A percentile compares a stretch with the other conserved stretches of the same genome.
These are phyloP conservation scores for Phytophthora podocarpi DNA, from an alignment of 352 stramenopile species.

Conservation along the genomic window DNA sequence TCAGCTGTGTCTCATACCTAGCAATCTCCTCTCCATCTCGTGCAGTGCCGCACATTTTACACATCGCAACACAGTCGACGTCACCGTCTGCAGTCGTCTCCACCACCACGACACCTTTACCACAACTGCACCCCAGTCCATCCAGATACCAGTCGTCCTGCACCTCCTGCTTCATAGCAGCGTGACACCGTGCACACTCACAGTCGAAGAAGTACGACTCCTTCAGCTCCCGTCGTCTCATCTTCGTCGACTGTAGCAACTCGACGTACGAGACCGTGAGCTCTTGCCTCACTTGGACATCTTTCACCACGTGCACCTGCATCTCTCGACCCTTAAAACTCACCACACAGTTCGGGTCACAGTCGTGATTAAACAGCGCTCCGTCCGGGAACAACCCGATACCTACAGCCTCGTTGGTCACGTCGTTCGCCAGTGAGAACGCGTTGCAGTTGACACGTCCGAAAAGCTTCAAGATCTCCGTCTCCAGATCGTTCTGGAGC, in stretches of 20 bases:
- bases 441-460: conserved; percentile 82
- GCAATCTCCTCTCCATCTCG: conserved; percentile 6
- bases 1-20: conserved; percentile 19
- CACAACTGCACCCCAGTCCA: conserved; percentile 31
- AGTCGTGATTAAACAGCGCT: conserved; percentile 81
- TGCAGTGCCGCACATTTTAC: conserved; percentile 27
- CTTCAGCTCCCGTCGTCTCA: conserved; percentile 39
- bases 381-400: conserved; percentile 69
- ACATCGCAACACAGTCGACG: conserved; percentile 5
- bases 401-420: conserved; percentile 50
- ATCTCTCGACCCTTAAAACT: conserved; percentile 59
- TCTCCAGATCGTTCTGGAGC: conserved; percentile 36
- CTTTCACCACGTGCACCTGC: conserved; percentile 50
- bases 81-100: neutral
- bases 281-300: conserved; percentile 52
- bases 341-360: conserved; percentile 73
- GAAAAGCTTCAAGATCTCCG: conserved; percentile 57
- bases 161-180: conserved; percentile 1
- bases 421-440: conserved; percentile 66
- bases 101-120: conserved; percentile 27
- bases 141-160: conserved; percentile 51
- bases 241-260: conserved; percentile 53
- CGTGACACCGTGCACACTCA: conserved; percentile 40
- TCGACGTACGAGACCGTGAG: conserved; percentile 80
- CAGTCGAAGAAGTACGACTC: conserved; percentile 81